These are phyloP conservation scores for Anthracocystis setariae DNA, from an alignment of 1,284 basidiomycete genomes.

Conservation along the genomic window DNA sequence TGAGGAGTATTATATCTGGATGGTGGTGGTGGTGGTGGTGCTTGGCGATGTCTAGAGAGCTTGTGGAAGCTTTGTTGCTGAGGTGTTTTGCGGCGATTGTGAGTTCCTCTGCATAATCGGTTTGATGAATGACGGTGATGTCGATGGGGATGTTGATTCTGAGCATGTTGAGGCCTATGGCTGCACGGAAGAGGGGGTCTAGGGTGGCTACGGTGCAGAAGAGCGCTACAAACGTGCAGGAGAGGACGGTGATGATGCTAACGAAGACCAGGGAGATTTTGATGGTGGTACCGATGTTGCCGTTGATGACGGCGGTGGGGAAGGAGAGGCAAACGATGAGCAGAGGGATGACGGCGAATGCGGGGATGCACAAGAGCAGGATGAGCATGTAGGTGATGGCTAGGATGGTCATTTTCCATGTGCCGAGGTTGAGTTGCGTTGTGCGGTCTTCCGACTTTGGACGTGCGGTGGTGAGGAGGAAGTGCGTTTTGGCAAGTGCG, in stretches of 20 bases:
- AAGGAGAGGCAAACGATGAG: conserved; percentile 5
- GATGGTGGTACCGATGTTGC: conserved; percentile 1
- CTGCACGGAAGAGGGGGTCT: conserved; percentile 34
- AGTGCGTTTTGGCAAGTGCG: conserved; percentile 7
- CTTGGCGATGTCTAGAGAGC: too few species aligned
- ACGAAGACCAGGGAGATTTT: background rate
- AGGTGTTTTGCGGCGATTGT: too few species aligned
- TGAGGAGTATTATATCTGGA: too few species aligned
- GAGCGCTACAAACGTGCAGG: conserved; percentile 13
- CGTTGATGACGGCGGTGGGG: background rate
- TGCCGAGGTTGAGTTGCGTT: conserved; percentile 3
- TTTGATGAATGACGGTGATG: conserved; percentile 10
- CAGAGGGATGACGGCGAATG: conserved; percentile 13
- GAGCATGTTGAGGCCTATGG: conserved; percentile 22
- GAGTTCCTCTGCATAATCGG: conserved; percentile 4
- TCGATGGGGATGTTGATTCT: conserved; percentile 10
- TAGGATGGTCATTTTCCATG: conserved; percentile 19
- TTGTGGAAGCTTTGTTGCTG: too few species aligned
- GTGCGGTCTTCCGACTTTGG: background rate
- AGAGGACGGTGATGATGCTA: conserved; percentile 5
- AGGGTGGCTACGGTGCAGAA: conserved; percentile 26
- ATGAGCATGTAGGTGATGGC: conserved; percentile 7
- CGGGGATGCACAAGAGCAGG: conserved; percentile 7
- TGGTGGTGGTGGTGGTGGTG: too few species aligned
- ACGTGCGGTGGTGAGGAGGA: conserved; percentile 12